Conservation (phyloP, 2,329 filamentous ascomycete species). For the Fusarium albosuccineum region DNA sequence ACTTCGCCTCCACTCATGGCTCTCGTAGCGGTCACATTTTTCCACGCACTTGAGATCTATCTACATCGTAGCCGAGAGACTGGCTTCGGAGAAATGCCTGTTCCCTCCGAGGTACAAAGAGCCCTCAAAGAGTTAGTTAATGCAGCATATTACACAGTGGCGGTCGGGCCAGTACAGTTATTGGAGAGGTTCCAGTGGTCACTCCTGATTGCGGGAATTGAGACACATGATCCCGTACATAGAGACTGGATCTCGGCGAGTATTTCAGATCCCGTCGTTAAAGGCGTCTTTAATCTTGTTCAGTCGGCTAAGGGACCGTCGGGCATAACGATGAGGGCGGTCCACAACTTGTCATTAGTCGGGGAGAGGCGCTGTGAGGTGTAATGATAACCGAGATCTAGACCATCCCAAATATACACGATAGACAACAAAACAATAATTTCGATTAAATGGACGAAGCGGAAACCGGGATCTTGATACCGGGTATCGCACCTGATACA, state of each 20-base stretch:
- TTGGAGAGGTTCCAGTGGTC: conserved; percentile 31
- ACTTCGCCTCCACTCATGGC: conserved; percentile 16
- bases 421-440: too few relatives aligned
- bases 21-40: conserved; percentile 20
- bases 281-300: conserved; percentile 14
- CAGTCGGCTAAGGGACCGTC: conserved; percentile 20
- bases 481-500: neutral
- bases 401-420: neutral
- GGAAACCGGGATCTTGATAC: conserved; percentile 2
- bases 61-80: conserved; percentile 6
- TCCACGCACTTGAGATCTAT: conserved; percentile 21
- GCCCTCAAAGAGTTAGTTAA: conserved; percentile 5
- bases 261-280: conserved; percentile 40
- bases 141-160: conserved; percentile 20
- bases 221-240: conserved; percentile 36
- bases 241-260: conserved; percentile 35
- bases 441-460: neutral
- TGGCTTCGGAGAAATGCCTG: conserved; percentile 2
- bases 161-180: conserved; percentile 19
- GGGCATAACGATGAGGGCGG: conserved; percentile 2
- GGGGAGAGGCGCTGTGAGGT: neutral
- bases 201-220: conserved; percentile 33
- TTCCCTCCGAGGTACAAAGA: conserved; percentile 1
- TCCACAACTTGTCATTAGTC: neutral
- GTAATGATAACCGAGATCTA: neutral